These are phyloP conservation scores for Beta lomatogona DNA, from an alignment of 179 eudicot species.

Conservation along the genomic window DNA sequence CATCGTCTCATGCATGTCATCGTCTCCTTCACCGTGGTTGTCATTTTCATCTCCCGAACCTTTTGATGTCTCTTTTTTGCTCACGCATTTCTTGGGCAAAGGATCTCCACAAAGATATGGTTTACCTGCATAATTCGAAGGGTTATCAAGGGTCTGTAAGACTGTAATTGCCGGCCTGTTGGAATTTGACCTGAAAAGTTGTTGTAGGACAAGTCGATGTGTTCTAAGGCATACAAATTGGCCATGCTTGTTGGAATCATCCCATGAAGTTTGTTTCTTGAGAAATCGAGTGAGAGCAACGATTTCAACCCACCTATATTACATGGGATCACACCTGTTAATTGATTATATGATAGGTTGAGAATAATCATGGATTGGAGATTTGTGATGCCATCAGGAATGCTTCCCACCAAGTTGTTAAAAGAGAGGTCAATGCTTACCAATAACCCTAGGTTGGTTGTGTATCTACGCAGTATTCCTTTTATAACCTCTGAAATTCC, in stretches of 20 bases:
- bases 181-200: conserved; percentile 23
- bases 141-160: conserved; percentile 16
- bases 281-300: conserved; percentile 19
- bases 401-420: conserved; percentile 9
- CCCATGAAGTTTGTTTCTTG: conserved; percentile 14
- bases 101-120: conserved; percentile 20
- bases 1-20: conserved; percentile 18
- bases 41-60: neutral
- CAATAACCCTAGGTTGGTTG: neutral
- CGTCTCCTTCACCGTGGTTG: neutral
- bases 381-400: conserved; percentile 9
- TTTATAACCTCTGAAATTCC: neutral
- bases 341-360: conserved; percentile 10
- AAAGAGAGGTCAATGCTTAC: conserved; percentile 15
- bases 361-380: neutral
- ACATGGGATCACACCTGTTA: conserved; percentile 12
- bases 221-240: neutral
- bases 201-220: conserved; percentile 27
- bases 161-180: conserved; percentile 4
- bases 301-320: conserved; percentile 17
- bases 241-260: conserved; percentile 24
- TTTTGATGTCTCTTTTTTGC: neutral
- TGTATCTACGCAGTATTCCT: neutral
- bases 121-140: conserved; percentile 9
- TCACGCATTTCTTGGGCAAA: conserved; percentile 16